Evolutionary conservation across 805 yeast species (phyloP).

Genomic region (Hyphopichia homilentoma): DNA sequence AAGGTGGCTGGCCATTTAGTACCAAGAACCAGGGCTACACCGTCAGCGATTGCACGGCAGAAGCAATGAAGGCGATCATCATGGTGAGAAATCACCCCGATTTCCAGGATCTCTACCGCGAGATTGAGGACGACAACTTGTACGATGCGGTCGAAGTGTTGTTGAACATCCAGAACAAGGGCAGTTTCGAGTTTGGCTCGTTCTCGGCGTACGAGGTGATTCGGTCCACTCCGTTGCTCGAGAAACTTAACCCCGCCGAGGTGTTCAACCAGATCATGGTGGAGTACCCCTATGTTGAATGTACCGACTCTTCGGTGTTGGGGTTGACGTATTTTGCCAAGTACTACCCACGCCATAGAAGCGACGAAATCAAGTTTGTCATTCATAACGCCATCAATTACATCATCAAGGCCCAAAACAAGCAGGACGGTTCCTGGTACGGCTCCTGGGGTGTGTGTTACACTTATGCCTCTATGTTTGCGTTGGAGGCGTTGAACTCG

Average conservation of each 20-base stretch:
- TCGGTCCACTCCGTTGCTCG: constrained; percentile 74
- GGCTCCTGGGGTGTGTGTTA: constrained; percentile 98
- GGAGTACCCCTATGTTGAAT: constrained; percentile 96
- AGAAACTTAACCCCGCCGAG: constrained; percentile 88
- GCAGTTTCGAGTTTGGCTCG: constrained; percentile 79
- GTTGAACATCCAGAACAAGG: constrained; percentile 72
- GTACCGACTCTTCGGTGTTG: constrained; percentile 91
- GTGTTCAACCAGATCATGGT: constrained; percentile 98
- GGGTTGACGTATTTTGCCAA: constrained; percentile 79
- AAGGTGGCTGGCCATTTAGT: constrained; percentile 95
- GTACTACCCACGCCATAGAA: constrained; percentile 59
- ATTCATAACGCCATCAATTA: constrained; percentile 72
- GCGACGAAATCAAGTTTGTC: constrained; percentile 61
- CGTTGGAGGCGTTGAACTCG: constrained; percentile 82
- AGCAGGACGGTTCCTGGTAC: constrained; percentile 89
- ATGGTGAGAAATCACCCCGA: constrained; percentile 75
- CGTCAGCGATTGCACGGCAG: constrained; percentile 96
- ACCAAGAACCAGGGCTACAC: constrained; percentile 95
- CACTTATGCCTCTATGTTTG: constrained; percentile 97
- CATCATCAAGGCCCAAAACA: constrained; percentile 61
- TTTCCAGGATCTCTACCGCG: constrained; percentile 45
- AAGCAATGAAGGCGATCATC: constrained; percentile 85
- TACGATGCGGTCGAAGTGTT: constrained; percentile 73
- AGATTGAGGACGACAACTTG: constrained; percentile 53
- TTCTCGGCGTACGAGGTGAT: constrained; percentile 89